A percentile compares a stretch with the other conserved stretches of the same genome.
Evolutionary conservation across 176 grass and related monocot species (phyloP).

Genomic region (Cenchrus purpureus): DNA sequence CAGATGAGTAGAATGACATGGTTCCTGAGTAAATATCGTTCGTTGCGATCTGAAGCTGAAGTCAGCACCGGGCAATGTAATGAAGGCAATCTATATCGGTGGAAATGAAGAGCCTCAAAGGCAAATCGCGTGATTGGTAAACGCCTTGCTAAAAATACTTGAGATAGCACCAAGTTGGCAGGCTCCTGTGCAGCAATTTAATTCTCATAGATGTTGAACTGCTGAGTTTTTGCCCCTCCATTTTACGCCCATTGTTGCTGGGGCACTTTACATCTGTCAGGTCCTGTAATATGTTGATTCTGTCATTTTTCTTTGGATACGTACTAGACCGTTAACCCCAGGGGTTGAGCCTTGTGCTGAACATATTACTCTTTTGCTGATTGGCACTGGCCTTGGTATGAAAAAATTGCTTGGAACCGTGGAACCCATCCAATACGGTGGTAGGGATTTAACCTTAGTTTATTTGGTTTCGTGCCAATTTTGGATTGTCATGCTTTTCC

Average conservation of each 20-base stretch:
- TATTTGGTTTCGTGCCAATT: background rate
- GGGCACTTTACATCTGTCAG: background rate
- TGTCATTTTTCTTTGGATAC: background rate
- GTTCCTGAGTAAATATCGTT: constrained; percentile 30
- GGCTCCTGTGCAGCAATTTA: background rate
- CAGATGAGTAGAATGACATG: background rate
- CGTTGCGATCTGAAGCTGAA: background rate
- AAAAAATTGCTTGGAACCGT: background rate
- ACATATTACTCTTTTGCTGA: background rate
- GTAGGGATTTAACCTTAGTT: background rate
- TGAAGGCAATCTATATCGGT: background rate
- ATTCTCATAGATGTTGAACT: background rate
- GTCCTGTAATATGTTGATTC: background rate
- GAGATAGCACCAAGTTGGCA: background rate
- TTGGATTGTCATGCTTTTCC: background rate
- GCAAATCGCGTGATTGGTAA: background rate
- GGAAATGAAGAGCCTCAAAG: background rate
- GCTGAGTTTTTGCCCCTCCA: background rate
- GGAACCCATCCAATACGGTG: background rate
- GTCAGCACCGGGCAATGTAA: background rate
- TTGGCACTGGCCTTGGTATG: background rate
- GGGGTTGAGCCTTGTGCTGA: background rate
- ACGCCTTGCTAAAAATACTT: background rate
- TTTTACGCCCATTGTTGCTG: background rate
- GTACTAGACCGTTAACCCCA: background rate